These are phyloP conservation scores for Closterium sp. DNA, from an alignment of 139 green algal species.

Conservation along the genomic window DNA sequence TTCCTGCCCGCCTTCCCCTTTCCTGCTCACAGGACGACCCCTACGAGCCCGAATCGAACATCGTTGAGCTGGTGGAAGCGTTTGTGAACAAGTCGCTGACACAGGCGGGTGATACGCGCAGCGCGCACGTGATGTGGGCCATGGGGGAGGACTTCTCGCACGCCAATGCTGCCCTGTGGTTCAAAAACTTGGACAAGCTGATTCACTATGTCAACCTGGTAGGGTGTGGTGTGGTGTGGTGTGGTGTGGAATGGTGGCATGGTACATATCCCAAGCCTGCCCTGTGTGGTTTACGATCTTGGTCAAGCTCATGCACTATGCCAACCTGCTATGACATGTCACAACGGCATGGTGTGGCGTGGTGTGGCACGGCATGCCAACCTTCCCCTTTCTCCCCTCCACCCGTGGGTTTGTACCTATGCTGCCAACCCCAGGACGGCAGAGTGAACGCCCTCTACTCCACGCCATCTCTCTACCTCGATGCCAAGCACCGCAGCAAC, in stretches of 20 bases:
- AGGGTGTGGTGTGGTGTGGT: neutral
- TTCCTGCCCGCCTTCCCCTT: neutral
- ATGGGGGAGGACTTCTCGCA: conserved; percentile 85
- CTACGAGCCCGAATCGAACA: conserved; percentile 56
- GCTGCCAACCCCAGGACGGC: conserved; percentile 55
- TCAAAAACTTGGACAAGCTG: conserved; percentile 81
- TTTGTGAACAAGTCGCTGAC: conserved; percentile 62
- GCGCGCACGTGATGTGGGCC: conserved; percentile 76
- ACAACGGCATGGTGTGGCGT: neutral
- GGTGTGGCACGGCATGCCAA: neutral
- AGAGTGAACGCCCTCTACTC: conserved; percentile 84
- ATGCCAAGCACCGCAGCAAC: conserved; percentile 67
- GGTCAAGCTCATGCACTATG: neutral
- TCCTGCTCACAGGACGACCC: neutral
- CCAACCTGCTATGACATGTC: neutral
- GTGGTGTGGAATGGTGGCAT: neutral
- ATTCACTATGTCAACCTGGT: conserved; percentile 53
- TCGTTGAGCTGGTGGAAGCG: conserved; percentile 67
- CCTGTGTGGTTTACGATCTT: neutral
- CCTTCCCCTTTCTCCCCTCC: too few species aligned
- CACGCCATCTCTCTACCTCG: conserved; percentile 69
- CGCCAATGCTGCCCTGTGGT: conserved; percentile 66
- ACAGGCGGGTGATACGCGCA: conserved; percentile 49
- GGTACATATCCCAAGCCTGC: neutral
- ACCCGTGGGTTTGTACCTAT: too few species aligned